Evolutionary conservation across 2,329 filamentous ascomycete species (phyloP).

Genomic region (Dactylella cylindrospora): DNA sequence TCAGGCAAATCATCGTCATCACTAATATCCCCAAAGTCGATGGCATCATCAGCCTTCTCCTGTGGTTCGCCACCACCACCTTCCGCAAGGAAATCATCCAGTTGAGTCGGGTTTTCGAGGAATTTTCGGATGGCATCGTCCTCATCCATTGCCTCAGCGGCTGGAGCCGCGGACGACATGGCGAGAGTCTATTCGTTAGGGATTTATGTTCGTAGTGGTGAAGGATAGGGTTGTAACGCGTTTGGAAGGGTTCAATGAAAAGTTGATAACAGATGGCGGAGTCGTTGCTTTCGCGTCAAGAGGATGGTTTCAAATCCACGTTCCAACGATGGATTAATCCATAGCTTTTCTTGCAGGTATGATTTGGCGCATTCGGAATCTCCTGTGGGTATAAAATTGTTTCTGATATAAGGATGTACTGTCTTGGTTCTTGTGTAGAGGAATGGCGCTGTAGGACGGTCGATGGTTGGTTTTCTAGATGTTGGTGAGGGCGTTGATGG

Average conservation of each 20-base stretch:
- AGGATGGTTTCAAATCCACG: too few relatives aligned
- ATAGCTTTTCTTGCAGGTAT: too few relatives aligned
- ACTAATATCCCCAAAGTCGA: slow-evolving; percentile 87
- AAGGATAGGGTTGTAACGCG: neutral
- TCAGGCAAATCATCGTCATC: slow-evolving; percentile 82
- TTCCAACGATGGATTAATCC: too few relatives aligned
- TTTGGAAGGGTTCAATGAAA: neutral
- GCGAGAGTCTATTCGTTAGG: too few relatives aligned
- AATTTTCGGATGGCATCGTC: slow-evolving; percentile 57
- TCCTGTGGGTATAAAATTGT: too few relatives aligned
- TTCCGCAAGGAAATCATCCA: slow-evolving; percentile 53
- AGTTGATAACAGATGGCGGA: neutral
- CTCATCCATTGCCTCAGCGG: slow-evolving; percentile 56
- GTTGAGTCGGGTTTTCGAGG: slow-evolving; percentile 56
- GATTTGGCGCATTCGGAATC: too few relatives aligned
- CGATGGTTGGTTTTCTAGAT: too few relatives aligned
- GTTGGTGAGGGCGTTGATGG: too few relatives aligned
- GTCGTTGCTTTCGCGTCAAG: too few relatives aligned
- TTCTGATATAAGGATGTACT: too few relatives aligned
- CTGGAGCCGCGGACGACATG: neutral
- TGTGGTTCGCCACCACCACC: slow-evolving; percentile 56
- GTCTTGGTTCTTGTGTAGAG: too few relatives aligned
- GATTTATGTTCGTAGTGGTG: neutral
- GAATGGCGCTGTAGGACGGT: too few relatives aligned
- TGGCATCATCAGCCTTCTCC: slow-evolving; percentile 87